phyloP scores from a whole-genome alignment of 2,329 filamentous ascomycete species.

The Colletotrichum sp. region DNA sequence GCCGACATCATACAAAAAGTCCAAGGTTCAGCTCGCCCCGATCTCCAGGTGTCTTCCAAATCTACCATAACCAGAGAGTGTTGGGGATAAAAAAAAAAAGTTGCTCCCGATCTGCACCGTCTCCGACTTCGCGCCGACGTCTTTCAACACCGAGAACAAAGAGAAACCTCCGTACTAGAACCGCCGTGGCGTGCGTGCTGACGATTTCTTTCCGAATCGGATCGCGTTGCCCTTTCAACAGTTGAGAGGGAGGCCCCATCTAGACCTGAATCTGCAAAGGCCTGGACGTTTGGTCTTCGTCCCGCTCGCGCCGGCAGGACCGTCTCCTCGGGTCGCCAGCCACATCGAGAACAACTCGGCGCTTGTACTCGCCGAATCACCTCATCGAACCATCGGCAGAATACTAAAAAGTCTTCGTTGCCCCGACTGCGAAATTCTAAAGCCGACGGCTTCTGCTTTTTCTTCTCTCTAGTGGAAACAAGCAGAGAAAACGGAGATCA shows the following conservation, averaged over 20 bases:
- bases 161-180: neutral
- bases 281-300: neutral
- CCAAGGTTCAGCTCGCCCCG: neutral
- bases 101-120: neutral
- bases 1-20: neutral
- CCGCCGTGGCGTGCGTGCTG: neutral
- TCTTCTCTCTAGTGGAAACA: neutral
- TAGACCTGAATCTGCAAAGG: neutral
- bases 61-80: neutral
- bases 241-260: neutral
- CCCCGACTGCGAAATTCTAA: neutral
- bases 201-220: neutral
- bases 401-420: neutral
- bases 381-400: neutral
- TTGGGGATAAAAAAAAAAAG: neutral
- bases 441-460: neutral
- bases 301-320: neutral
- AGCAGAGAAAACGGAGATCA: neutral
- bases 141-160: neutral
- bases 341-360: neutral
- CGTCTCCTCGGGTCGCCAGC: neutral
- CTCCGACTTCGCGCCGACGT: neutral
- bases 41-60: neutral
- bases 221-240: neutral
- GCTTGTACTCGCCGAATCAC: neutral